phyloP scores from a whole-genome alignment of 306 rosid genomes.

The Mimosa bimucronata region DNA sequence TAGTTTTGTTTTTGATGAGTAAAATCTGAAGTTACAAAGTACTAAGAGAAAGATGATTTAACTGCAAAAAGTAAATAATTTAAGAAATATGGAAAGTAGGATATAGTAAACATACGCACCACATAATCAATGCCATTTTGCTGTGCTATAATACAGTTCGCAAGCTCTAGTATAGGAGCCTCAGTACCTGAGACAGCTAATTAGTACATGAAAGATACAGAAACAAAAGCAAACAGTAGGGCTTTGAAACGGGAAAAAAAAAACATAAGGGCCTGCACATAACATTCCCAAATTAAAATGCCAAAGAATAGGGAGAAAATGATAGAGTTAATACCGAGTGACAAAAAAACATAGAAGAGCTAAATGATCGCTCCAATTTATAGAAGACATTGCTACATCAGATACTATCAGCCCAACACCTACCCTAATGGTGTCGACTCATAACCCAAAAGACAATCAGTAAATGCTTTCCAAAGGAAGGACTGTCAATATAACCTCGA shows the following conservation, averaged over 20 bases:
- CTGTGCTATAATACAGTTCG: slow-evolving; percentile 65
- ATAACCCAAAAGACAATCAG: slow-evolving; percentile 8
- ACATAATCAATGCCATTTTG: slow-evolving; percentile 56
- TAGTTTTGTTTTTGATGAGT: background rate
- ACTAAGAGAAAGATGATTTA: slow-evolving; percentile 24
- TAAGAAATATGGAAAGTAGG: slow-evolving; percentile 23
- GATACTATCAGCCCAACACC: background rate
- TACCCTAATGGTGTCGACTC: slow-evolving; percentile 24
- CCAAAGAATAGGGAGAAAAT: background rate
- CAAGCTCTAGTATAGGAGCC: slow-evolving; percentile 69
- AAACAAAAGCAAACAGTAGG: slow-evolving; percentile 34
- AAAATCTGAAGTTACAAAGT: background rate
- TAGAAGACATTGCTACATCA: background rate
- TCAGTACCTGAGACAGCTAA: slow-evolving; percentile 62
- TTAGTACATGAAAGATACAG: slow-evolving; percentile 23
- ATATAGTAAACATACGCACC: slow-evolving; percentile 55
- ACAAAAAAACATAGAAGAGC: background rate
- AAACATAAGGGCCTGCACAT: slow-evolving; percentile 7
- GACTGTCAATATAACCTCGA: slow-evolving; percentile 18
- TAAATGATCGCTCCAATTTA: background rate
- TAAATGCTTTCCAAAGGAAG: slow-evolving; percentile 27
- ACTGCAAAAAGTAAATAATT: slow-evolving; percentile 1
- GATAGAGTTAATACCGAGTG: background rate
- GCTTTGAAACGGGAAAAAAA: background rate
- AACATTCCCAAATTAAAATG: slow-evolving; percentile 18